These are phyloP conservation scores for Meira miltonrushii DNA, from an alignment of 1,284 basidiomycete genomes.

Conservation along the genomic window DNA sequence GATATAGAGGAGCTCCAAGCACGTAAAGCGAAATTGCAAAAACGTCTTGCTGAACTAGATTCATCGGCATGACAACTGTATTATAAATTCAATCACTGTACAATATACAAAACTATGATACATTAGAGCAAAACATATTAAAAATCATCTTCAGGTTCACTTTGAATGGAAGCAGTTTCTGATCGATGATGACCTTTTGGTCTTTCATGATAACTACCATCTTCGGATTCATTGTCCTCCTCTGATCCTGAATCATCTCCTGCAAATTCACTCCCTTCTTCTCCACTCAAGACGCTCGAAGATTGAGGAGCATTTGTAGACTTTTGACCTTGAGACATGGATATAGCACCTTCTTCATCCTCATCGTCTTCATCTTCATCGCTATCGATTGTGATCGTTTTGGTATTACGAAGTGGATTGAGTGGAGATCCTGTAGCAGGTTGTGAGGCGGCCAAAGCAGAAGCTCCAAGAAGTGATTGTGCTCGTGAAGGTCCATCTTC, in stretches of 20 bases:
- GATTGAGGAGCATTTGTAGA: too few relatives aligned
- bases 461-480: not conserved
- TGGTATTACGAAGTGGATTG: slow-evolving; percentile 4
- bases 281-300: not conserved
- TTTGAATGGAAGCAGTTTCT: slow-evolving; percentile 14
- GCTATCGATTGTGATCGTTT: not conserved
- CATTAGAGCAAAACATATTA: not conserved
- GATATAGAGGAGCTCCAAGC: slow-evolving; percentile 58
- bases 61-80: not conserved
- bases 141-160: slow-evolving; percentile 13
- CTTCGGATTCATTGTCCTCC: slow-evolving; percentile 4
- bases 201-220: slow-evolving; percentile 1
- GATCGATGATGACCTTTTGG: not conserved
- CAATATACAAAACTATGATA: not conserved
- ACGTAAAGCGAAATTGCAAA: slow-evolving; percentile 32
- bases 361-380: slow-evolving; percentile 7
- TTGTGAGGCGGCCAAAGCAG: not conserved
- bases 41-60: slow-evolving; percentile 15
- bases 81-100: not conserved
- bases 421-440: slow-evolving; percentile 6
- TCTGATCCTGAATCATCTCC: not conserved
- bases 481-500: too few relatives aligned
- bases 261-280: slow-evolving; percentile 3
- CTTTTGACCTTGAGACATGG: too few relatives aligned
- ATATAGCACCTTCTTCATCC: slow-evolving; percentile 5